Evolutionary conservation across 2,329 filamentous ascomycete genomes (phyloP), one percentile per base, ranked within the genome.

Genomic region (Pleoardoris graminearum): DNA sequence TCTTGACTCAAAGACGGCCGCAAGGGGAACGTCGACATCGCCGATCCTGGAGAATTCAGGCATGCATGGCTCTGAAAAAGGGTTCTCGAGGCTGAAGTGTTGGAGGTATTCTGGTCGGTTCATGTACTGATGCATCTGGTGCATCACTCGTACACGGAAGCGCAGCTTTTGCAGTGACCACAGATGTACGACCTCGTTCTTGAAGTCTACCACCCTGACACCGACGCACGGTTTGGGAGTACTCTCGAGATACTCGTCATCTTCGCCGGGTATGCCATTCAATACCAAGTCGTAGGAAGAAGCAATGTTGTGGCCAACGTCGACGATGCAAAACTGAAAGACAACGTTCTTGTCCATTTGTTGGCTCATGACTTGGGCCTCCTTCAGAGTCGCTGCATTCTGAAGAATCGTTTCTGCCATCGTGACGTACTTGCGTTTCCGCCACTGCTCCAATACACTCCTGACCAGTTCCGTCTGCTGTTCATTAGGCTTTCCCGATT

Each of bases 201-300:
- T 89, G 78, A 93, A 97, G 75, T 99, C 93, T 56, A 97, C 86
- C 19, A 97, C 90, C 23, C 94, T 84, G 14, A 97, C 84, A 1
- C 88, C 93, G 38, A 97, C 86, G 73, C 93, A 97, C 3, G 94
- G 94, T 72, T 97, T 97, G 39, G 82, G 84, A 1, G 89, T 85
- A 58, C 87, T 85, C 54, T 96, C 91, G 6, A 99, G 82, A 16
- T 88, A 86, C 27, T 88, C 79, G 66, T 96, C 92, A 21, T 93
- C 91, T 71, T 97, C 93, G 8, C 87, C 85, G 0, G 89, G 88
- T 36, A 97, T 86, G 17, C 91, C 93, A 66, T 96, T 96, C 36
- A 99, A 80, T 3, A 97, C 91, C 75, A 99, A 88, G 72, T 99
- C 94, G 74, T 99, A 99, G 0, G 92, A 96, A 3, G 94, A 99